Evolutionary conservation across 2,329 filamentous ascomycete species (phyloP).

Genomic region (Aureobasidium sp.): DNA sequence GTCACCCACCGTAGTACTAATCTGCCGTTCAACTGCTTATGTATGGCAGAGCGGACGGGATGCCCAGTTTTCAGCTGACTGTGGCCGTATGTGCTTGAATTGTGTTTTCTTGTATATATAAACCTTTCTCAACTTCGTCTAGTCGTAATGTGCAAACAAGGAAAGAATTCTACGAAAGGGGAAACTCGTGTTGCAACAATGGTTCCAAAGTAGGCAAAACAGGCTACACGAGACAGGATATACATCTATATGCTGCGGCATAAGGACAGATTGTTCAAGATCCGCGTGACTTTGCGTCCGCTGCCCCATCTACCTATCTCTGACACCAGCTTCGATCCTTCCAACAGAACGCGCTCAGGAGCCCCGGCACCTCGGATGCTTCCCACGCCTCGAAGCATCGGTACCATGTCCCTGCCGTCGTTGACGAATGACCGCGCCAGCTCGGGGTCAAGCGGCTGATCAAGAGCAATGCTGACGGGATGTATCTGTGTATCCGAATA

Average conservation of each 20-base stretch:
- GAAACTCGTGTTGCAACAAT: too few relatives aligned
- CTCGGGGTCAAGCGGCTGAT: slow-evolving; percentile 20
- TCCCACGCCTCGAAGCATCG: slow-evolving; percentile 18
- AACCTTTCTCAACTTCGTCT: too few relatives aligned
- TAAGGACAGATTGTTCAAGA: slow-evolving; percentile 11
- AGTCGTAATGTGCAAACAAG: too few relatives aligned
- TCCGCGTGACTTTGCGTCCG: slow-evolving; percentile 14
- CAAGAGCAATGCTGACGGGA: slow-evolving; percentile 19
- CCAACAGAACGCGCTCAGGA: slow-evolving; percentile 16
- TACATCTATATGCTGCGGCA: slow-evolving; percentile 1
- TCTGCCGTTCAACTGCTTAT: background rate
- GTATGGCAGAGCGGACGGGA: background rate
- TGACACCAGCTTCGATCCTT: slow-evolving; percentile 19
- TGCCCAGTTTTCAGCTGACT: slow-evolving; percentile 1
- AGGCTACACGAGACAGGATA: too few relatives aligned
- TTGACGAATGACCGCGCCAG: slow-evolving; percentile 20
- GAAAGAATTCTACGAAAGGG: too few relatives aligned
- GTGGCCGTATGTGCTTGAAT: background rate
- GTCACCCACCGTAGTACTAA: too few relatives aligned
- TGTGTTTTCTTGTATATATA: too few relatives aligned
- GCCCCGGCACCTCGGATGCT: slow-evolving; percentile 16
- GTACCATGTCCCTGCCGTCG: slow-evolving; percentile 18
- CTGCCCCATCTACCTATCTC: slow-evolving; percentile 17
- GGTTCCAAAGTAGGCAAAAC: too few relatives aligned
- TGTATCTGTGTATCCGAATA: background rate